These are phyloP conservation scores for Trichoderma virens DNA, from an alignment of 495 filamentous ascomycete genomes.

Conservation along the genomic window DNA sequence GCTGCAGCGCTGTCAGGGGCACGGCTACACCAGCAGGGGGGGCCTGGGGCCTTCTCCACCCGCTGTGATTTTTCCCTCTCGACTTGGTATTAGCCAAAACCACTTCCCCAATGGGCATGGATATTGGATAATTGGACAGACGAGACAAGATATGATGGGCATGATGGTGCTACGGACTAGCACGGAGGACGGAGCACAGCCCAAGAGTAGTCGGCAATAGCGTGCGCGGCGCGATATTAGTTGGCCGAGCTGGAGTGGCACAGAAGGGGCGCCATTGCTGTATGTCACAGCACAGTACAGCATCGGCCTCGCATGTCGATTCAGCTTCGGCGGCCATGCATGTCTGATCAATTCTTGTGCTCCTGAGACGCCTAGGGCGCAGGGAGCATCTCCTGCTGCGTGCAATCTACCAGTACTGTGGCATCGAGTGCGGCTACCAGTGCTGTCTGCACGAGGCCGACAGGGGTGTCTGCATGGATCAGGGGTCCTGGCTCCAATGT, in stretches of 20 bases:
- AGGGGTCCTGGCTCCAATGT: not conserved
- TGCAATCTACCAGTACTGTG: not conserved
- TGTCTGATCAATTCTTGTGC: not conserved
- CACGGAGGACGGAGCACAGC: not conserved
- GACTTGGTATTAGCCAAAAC: not conserved
- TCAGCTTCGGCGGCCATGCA: too few species aligned
- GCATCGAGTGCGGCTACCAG: not conserved
- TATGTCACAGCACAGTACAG: too few species aligned
- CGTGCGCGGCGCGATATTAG: constrained; percentile 2
- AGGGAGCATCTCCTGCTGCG: not conserved
- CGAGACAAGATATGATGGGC: not conserved
- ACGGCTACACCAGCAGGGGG: not conserved
- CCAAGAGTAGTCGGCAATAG: not conserved
- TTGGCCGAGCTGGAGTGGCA: constrained; percentile 5
- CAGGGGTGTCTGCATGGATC: not conserved
- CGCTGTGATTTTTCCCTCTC: not conserved
- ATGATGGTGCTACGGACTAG: not conserved
- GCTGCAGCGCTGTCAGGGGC: constrained; percentile 6
- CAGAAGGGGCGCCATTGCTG: too few species aligned
- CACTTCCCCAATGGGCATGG: not conserved
- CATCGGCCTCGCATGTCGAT: too few species aligned
- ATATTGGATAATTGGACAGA: not conserved
- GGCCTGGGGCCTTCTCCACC: not conserved
- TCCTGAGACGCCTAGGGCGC: not conserved
- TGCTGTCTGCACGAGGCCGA: constrained; percentile 1